Percentiles rank a stretch among this genome's conserved stretches.
phyloP scores from a whole-genome alignment of 1,284 basidiomycete genomes.

The Meira nashicola region DNA sequence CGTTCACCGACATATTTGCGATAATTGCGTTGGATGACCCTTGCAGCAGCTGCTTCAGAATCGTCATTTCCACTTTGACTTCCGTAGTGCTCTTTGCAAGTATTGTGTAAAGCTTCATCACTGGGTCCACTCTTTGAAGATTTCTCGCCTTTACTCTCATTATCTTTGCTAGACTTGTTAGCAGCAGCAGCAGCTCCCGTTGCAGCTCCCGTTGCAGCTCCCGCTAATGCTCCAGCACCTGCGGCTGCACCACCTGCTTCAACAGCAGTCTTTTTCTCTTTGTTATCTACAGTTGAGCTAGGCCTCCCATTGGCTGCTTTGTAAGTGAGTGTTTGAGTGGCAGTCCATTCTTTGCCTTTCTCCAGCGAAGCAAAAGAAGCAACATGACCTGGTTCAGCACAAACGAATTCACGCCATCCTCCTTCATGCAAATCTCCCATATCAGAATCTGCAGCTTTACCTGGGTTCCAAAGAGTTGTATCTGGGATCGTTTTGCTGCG shows the following conservation, averaged over 20 bases:
- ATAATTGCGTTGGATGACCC: constrained; percentile 39
- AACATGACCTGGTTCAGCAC: constrained; percentile 53
- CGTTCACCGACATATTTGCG: constrained; percentile 35
- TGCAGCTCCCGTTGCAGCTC: not conserved
- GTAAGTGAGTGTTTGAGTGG: constrained; percentile 1
- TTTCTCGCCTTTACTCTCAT: not conserved
- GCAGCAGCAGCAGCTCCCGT: too few relatives aligned
- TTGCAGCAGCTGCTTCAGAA: constrained; percentile 20
- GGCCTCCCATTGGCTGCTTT: not conserved
- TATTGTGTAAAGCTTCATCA: constrained; percentile 9
- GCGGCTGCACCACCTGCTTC: not conserved
- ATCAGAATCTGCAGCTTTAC: constrained; percentile 39
- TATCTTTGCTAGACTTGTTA: not conserved
- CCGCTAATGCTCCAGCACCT: not conserved
- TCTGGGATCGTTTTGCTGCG: constrained; percentile 29
- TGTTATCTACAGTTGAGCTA: too few relatives aligned
- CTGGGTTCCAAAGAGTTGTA: constrained; percentile 54
- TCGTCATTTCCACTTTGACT: too few relatives aligned
- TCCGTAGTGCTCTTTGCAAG: not conserved
- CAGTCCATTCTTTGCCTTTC: constrained; percentile 28
- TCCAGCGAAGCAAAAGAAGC: constrained; percentile 40
- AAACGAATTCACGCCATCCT: constrained; percentile 52
- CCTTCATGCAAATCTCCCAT: constrained; percentile 53
- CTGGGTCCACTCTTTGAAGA: too few relatives aligned
- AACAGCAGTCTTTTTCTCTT: not conserved